phyloP scores from a whole-genome alignment of 495 filamentous ascomycete genomes.

The Staphylotrichum tortipilum region DNA sequence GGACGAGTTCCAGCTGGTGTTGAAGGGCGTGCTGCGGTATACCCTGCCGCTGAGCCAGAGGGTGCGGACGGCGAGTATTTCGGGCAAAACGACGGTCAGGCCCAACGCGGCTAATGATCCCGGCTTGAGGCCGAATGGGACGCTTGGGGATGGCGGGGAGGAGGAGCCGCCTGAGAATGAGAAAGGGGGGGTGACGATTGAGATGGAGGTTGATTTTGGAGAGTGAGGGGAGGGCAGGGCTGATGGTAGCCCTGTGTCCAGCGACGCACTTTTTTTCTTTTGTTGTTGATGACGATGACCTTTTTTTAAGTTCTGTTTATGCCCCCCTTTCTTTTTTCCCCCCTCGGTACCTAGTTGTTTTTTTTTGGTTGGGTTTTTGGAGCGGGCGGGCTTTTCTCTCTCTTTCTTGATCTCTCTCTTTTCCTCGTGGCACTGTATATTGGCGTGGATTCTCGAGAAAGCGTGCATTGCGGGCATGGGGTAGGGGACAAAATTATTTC shows the following conservation, averaged over 20 bases:
- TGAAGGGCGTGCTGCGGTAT: conserved; percentile 84
- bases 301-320: too few relatives aligned
- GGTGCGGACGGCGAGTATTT: conserved; percentile 45
- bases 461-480: neutral
- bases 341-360: too few relatives aligned
- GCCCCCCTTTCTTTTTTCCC: too few relatives aligned
- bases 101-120: conserved; percentile 42
- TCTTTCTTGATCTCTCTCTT: too few relatives aligned
- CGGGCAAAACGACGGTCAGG: conserved; percentile 42
- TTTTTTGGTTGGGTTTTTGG: too few relatives aligned
- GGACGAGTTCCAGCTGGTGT: conserved; percentile 84
- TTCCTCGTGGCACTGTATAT: too few relatives aligned
- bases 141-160: neutral
- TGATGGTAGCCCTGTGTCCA: conserved; percentile 1
- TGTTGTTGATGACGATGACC: neutral
- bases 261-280: neutral
- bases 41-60: conserved; percentile 72
- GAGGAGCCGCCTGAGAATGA: too few relatives aligned
- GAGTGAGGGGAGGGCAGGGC: neutral
- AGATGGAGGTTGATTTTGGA: neutral
- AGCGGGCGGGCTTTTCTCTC: too few relatives aligned
- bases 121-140: neutral
- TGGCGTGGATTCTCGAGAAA: too few relatives aligned
- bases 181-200: too few relatives aligned
- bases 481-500: neutral